Evolutionary conservation across 2,329 filamentous ascomycete genomes (phyloP).

Genomic region (Albifimbria verrucaria): DNA sequence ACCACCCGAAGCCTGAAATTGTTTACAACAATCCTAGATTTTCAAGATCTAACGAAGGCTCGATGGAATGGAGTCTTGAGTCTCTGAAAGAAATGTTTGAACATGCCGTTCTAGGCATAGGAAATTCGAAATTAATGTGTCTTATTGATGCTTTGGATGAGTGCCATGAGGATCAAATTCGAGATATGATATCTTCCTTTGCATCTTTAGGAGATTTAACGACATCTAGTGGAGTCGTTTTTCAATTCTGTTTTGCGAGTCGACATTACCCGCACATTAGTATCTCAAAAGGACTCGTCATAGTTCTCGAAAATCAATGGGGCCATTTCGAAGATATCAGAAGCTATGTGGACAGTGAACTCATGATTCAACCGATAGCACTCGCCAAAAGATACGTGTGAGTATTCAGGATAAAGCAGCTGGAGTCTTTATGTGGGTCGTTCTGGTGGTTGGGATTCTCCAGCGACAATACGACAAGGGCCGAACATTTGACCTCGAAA

Average conservation of each 20-base stretch:
- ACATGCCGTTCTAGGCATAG: fast-evolving
- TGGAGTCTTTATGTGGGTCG: neutral
- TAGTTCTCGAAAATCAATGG: conserved; percentile 19
- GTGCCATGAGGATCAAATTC: conserved; percentile 36
- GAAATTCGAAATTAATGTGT: neutral
- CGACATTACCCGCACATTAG: conserved; percentile 36
- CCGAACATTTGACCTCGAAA: no score
- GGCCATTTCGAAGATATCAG: conserved; percentile 21
- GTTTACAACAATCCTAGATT: conserved; percentile 20
- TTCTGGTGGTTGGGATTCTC: conserved; percentile 21
- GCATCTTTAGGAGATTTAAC: conserved; percentile 27
- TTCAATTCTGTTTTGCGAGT: conserved; percentile 39
- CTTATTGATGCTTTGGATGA: conserved; percentile 45
- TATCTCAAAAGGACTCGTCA: conserved; percentile 24
- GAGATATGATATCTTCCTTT: conserved; percentile 39
- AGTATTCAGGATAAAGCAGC: neutral
- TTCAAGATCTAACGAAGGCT: fast-evolving
- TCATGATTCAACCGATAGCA: conserved; percentile 25
- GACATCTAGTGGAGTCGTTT: conserved; percentile 11
- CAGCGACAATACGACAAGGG: conserved; percentile 27
- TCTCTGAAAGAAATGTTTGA: conserved; percentile 2
- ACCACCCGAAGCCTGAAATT: conserved; percentile 27
- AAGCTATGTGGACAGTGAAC: conserved; percentile 13
- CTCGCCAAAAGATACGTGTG: conserved; percentile 15
- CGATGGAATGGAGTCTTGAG: neutral